A percentile compares a stretch with the other conserved stretches of the same genome.
phyloP scores from a whole-genome alignment of 2,329 filamentous ascomycete species.

The Cadophora sp. region DNA sequence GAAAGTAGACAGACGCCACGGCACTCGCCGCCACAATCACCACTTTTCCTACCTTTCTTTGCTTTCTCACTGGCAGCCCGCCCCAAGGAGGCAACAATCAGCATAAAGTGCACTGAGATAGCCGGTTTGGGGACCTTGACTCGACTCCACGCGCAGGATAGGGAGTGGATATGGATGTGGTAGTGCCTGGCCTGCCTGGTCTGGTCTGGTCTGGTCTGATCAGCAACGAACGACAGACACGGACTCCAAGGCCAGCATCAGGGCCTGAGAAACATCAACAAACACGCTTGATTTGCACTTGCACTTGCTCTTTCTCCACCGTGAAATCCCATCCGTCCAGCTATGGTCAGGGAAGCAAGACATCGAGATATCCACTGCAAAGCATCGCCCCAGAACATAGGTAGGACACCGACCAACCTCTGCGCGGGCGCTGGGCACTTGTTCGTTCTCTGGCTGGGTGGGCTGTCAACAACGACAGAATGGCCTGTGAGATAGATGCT shows the following conservation, averaged over 20 bases:
- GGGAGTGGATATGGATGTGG: neutral
- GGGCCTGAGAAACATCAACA: conserved; percentile 17
- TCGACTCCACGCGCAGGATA: conserved; percentile 13
- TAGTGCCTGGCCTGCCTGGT: neutral
- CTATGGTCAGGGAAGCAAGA: neutral
- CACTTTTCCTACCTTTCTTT: neutral
- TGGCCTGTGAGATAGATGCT: neutral
- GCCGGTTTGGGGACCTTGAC: conserved; percentile 10
- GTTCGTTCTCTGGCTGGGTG: neutral
- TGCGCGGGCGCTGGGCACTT: neutral
- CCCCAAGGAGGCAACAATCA: conserved; percentile 1
- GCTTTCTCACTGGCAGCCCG: neutral
- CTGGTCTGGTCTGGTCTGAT: conserved; percentile 1
- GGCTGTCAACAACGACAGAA: neutral
- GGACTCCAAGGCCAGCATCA: conserved; percentile 3
- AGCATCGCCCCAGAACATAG: neutral
- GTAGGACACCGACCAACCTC: neutral
- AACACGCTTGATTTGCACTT: neutral
- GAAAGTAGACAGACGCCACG: neutral
- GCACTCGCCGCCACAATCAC: neutral
- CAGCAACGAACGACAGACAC: conserved; percentile 14
- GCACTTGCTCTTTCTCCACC: neutral
- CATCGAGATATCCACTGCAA: neutral
- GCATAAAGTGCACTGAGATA: conserved; percentile 12
- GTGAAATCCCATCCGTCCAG: neutral